Evolutionary conservation across 2,329 filamentous ascomycete genomes (phyloP), one percentile per base, ranked within the genome.

Genomic region (Nigrospora osmanthi): DNA sequence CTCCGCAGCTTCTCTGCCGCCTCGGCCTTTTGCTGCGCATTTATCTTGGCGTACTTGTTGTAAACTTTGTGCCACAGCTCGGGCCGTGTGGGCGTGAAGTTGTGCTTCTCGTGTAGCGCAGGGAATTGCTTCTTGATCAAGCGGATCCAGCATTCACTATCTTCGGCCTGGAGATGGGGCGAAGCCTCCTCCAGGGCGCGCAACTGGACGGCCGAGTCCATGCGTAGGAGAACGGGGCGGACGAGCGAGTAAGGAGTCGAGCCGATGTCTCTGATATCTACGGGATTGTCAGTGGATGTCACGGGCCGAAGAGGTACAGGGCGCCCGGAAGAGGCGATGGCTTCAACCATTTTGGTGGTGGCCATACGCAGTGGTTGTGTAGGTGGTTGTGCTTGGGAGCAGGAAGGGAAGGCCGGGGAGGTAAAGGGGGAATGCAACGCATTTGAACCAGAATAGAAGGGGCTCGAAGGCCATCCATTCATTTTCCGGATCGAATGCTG

Each of bases 81-180:
- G 0, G 83, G 79, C 50, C 87, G 75, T 45, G 74, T 73, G 0
- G 87, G 86, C 19, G 79, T 70, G 53, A 82, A 78, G 23, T 79
- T 76, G 58, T 85, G 80, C 38, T 69, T 67, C 36, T 81, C 71
- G 51, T 67, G 65, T 62, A 81, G 83, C 45, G 78, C 68, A 2
- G 81, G 81, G 49, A 95, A 87, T 56, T 95, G 82, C 40, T 81
- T 79, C 42, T 79, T 76, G 62, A 97, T 93, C 57, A 96, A 78
- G 28, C 78, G 76, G 36, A 80, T 66, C 91, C 91, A 96, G 49
- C 91, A 70, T 54, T 89, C 85, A 16, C 70, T 75, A 35, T 82
- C 82, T 45, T 85, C 72, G 34, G 80, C 80, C 49, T 78, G 72
- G 42, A 96, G 75, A 51, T 95, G 87, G 0, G 89, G 87, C 6